Evolutionary conservation across 176 grass and related monocot genomes (phyloP).

Genomic region (Carex littledalei): DNA sequence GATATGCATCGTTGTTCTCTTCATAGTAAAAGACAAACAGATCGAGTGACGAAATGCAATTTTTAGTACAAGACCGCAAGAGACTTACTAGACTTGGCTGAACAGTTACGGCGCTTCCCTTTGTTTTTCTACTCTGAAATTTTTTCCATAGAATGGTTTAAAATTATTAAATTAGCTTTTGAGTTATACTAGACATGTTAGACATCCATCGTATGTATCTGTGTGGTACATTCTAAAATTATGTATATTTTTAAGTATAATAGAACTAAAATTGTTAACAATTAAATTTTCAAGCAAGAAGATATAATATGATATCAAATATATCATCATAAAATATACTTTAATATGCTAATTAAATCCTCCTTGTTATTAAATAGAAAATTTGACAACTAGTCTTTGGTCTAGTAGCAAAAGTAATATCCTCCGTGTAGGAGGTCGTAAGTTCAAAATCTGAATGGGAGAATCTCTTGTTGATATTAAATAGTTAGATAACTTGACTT

Average conservation of each 20-base stretch:
- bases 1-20: background rate
- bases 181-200: background rate
- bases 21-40: background rate
- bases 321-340: background rate
- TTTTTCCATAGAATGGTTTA: background rate
- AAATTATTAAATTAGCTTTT: background rate
- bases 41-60: background rate
- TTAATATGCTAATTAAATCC: background rate
- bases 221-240: background rate
- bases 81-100: background rate
- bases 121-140: background rate
- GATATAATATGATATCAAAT: background rate
- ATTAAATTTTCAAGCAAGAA: background rate
- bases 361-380: too few species aligned
- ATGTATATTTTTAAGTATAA: background rate
- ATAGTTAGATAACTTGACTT: too few species aligned
- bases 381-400: too few species aligned
- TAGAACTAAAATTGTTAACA: background rate
- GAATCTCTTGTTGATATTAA: too few species aligned
- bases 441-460: too few species aligned
- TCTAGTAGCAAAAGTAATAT: too few species aligned
- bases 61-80: background rate
- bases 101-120: constrained; percentile 1
- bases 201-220: too few species aligned
- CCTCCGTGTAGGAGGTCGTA: too few species aligned